Evolutionary conservation across 2,329 filamentous ascomycete genomes (phyloP), one percentile per base, ranked within the genome.

Genomic region (Pseudogymnoascus sp.): DNA sequence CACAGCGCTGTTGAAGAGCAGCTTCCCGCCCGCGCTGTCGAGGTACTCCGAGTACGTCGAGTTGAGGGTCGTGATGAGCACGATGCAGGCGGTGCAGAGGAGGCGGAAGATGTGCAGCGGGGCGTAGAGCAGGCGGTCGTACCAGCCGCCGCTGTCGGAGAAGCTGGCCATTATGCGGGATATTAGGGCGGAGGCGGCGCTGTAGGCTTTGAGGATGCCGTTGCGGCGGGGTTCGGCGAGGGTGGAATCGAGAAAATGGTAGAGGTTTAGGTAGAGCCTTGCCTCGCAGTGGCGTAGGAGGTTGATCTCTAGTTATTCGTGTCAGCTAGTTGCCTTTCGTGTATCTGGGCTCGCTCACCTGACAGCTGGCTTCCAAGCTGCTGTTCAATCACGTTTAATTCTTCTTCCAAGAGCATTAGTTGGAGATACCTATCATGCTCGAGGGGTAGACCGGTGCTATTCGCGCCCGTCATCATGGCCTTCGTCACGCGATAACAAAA

Each of bases 251-350:
- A 70, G 67, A 52, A 70, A 66, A 45, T 64, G 68, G 49, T 67
- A 69, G 8, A 66, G 65, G 14, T 68, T 65, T 6, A 70, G 43
- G 55, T 71, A 67, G 14, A 69, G 63, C 11, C 66, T 60, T 7
- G 67, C 66, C 7, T 64, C 64, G 12, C 41, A 45, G n/a, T 68
- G 39, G 55, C 67, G 63, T 60, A 66, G 11, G 3, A 14, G 19
- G 41, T 45, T 45, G 41, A 45, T 45, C 11, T 45, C 41, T 45
- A 16, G 38, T 41, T 41, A 4, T 3, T 19, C 10, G 2, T 41
- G 16, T 41, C 14, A 38, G 37, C 12, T 38, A 12, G 1, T 4
- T 38, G 2, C 14, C 14, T n/a, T 6, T 6, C 4, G 14, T 11
- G n/a, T 7, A 41, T 41, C 1, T 1, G 38, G 4, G 38, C n/a